A percentile compares a stretch with the other conserved stretches of the same genome.
These are phyloP conservation scores for Neofusicoccum sp. DNA, from an alignment of 2,329 filamentous ascomycete genomes.

Conservation along the genomic window DNA sequence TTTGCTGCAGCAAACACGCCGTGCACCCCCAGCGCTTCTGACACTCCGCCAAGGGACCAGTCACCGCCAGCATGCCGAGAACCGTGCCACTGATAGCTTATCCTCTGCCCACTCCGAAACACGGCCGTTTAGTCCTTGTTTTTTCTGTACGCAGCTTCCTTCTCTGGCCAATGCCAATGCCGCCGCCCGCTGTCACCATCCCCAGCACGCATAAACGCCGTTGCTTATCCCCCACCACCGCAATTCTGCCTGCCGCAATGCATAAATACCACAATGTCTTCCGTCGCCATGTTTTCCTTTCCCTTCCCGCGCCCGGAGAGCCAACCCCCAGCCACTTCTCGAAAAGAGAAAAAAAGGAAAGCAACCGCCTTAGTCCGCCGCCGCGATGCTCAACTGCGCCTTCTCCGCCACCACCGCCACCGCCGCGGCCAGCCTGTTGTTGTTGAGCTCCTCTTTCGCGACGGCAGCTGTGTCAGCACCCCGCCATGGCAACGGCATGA, in stretches of 20 bases:
- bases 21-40: background rate
- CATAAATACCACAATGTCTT: no score
- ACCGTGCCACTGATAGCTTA: conserved; percentile 5
- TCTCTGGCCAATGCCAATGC: background rate
- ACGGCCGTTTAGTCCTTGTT: background rate
- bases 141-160: conserved; percentile 1
- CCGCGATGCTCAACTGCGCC: no score
- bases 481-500: background rate
- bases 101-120: background rate
- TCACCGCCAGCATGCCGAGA: background rate
- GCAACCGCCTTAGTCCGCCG: no score
- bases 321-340: no score
- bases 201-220: background rate
- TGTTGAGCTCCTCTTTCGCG: no score
- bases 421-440: no score
- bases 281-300: no score
- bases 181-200: background rate
- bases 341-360: no score
- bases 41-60: background rate
- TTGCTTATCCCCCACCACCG: background rate
- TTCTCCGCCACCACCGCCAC: no score
- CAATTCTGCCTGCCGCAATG: no score
- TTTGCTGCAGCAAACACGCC: background rate
- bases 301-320: no score
- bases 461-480: no score